phyloP scores from a whole-genome alignment of 495 filamentous ascomycete genomes.

The Letharia columbiana region DNA sequence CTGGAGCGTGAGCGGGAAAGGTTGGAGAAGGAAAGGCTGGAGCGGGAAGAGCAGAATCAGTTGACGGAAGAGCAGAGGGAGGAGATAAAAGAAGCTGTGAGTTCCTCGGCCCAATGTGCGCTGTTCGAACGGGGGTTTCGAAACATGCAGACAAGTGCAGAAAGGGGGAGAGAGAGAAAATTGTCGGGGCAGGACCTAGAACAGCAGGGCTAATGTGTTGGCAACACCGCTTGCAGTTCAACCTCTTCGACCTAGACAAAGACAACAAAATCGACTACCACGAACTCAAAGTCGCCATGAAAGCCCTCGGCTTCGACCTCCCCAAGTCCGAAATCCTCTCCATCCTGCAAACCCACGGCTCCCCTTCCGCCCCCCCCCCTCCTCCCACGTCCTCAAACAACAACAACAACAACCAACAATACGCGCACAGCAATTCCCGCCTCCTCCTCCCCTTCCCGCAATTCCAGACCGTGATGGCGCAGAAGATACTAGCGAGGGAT shows the following conservation, averaged over 20 bases:
- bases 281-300: slow-evolving; percentile 94
- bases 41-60: slow-evolving; percentile 40
- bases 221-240: slow-evolving; percentile 51
- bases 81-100: slow-evolving; percentile 82
- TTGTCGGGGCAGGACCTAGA: too few relatives aligned
- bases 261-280: slow-evolving; percentile 92
- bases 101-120: slow-evolving; percentile 23
- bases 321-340: slow-evolving; percentile 72
- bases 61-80: slow-evolving; percentile 76
- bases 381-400: neutral
- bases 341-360: slow-evolving; percentile 66
- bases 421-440: slow-evolving; percentile 34
- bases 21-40: slow-evolving; percentile 26
- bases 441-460: slow-evolving; percentile 62
- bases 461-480: slow-evolving; percentile 72
- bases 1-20: slow-evolving; percentile 30
- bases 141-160: neutral
- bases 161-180: neutral
- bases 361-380: slow-evolving; percentile 34
- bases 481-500: slow-evolving; percentile 70
- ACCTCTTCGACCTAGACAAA: slow-evolving; percentile 94
- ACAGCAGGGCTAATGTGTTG: neutral
- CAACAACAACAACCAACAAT: neutral
- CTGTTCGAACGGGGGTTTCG: neutral
- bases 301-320: slow-evolving; percentile 88